phyloP scores from a whole-genome alignment of 208 protist genomes.

The Phytomonas francai region DNA sequence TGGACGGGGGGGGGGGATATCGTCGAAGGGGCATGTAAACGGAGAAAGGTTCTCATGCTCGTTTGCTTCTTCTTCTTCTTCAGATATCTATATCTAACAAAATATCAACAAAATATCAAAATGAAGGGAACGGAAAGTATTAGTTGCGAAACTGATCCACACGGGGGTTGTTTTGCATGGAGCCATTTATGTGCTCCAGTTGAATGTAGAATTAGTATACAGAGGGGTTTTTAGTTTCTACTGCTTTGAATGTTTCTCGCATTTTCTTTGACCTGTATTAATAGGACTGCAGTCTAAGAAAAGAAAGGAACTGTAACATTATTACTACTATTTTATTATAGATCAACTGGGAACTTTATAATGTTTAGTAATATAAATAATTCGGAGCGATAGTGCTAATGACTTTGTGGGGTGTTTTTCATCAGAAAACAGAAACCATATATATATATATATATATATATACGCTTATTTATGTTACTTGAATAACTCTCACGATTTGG shows the following conservation, averaged over 20 bases:
- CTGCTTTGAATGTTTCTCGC: neutral
- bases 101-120: neutral
- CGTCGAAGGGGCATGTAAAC: too few species aligned
- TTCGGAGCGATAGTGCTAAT: constrained; percentile 5
- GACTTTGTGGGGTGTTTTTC: neutral
- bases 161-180: neutral
- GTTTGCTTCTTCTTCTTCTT: neutral
- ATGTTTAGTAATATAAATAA: constrained; percentile 1
- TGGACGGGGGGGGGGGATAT: too few species aligned
- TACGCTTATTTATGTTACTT: constrained; percentile 22
- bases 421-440: too few species aligned
- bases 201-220: neutral
- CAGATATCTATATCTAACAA: neutral
- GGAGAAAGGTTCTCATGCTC: neutral
- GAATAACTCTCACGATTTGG: neutral
- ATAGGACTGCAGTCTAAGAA: neutral
- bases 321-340: neutral
- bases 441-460: constrained; percentile 20
- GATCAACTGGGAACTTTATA: neutral
- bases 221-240: neutral
- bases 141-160: neutral
- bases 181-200: neutral
- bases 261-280: neutral
- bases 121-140: neutral
- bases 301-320: neutral